These are phyloP conservation scores for Debaryomyces maramus DNA, from an alignment of 805 yeast genomes.

Conservation along the genomic window DNA sequence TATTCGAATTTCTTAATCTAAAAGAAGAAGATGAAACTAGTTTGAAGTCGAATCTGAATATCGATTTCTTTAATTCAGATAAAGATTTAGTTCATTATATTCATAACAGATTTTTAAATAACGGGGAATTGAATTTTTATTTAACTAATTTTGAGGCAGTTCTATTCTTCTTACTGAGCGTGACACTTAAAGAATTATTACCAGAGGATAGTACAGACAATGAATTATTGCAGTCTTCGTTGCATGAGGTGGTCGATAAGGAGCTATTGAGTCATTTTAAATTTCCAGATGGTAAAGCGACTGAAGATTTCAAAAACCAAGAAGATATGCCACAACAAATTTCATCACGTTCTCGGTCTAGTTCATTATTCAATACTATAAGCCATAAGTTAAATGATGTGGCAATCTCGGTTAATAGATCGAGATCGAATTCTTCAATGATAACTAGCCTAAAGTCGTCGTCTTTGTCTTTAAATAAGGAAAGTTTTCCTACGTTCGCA, in stretches of 20 bases:
- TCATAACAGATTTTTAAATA: constrained; percentile 28
- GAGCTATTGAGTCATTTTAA: constrained; percentile 25
- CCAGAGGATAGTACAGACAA: constrained; percentile 12
- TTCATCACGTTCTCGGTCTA: constrained; percentile 32
- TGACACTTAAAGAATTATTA: constrained; percentile 31
- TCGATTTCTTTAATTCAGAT: constrained; percentile 29
- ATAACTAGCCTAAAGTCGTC: constrained; percentile 19
- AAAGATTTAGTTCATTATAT: constrained; percentile 29
- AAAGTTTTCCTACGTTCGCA: constrained; percentile 26
- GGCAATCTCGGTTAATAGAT: constrained; percentile 26
- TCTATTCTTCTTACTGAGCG: constrained; percentile 35
- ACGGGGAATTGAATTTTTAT: constrained; percentile 40
- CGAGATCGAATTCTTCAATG: constrained; percentile 35
- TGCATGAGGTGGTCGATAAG: constrained; percentile 31
- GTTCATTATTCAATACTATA: constrained; percentile 39
- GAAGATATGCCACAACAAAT: constrained; percentile 5
- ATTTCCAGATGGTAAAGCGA: constrained; percentile 26
- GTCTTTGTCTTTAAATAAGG: constrained; percentile 17
- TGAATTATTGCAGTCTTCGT: constrained; percentile 21
- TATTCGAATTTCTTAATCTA: constrained; percentile 34
- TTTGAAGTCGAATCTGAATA: constrained; percentile 4
- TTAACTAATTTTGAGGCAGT: constrained; percentile 45
- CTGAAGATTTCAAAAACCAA: constrained; percentile 15
- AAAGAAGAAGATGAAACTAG: constrained; percentile 13
- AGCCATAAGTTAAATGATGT: constrained; percentile 29